Conservation (phyloP, 352 stramenopile species). For the Plasmopara muralis region DNA sequence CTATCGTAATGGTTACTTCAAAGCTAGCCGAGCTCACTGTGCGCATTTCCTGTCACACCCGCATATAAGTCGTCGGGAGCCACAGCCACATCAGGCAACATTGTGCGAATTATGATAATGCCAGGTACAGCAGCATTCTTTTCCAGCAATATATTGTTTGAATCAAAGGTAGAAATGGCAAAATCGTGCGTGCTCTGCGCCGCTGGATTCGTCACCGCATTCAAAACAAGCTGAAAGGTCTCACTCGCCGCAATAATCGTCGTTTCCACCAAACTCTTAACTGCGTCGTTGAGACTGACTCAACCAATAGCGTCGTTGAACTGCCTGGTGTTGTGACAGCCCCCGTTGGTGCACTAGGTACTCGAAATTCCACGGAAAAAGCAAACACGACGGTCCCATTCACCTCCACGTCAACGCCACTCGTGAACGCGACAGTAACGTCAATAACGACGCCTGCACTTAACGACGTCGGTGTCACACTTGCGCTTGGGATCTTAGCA, state of each 20-base stretch:
- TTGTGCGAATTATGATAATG: slow-evolving; percentile 11
- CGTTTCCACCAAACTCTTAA: slow-evolving; percentile 20
- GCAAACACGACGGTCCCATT: slow-evolving; percentile 20
- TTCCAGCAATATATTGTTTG: slow-evolving; percentile 10
- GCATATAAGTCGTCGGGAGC: slow-evolving; percentile 25
- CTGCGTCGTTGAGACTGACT: slow-evolving; percentile 13
- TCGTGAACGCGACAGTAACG: slow-evolving; percentile 26
- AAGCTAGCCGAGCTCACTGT: slow-evolving; percentile 12
- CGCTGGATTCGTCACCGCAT: slow-evolving; percentile 29
- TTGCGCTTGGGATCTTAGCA: slow-evolving; percentile 18
- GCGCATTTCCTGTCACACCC: slow-evolving; percentile 19
- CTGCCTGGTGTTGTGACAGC: slow-evolving; percentile 7
- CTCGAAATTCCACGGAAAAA: slow-evolving; percentile 29
- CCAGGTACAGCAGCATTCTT: slow-evolving; percentile 2
- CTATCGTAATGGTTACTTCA: slow-evolving; percentile 27
- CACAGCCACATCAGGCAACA: slow-evolving; percentile 14
- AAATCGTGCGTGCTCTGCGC: slow-evolving; percentile 17
- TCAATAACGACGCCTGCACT: slow-evolving; percentile 16
- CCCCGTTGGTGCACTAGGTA: slow-evolving; percentile 14
- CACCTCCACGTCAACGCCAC: slow-evolving; percentile 17
- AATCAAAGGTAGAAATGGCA: slow-evolving; percentile 21
- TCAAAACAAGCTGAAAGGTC: slow-evolving; percentile 27
- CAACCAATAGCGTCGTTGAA: slow-evolving; percentile 27
- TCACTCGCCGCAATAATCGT: slow-evolving; percentile 12
- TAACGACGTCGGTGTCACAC: slow-evolving; percentile 19